Conservation (phyloP, 768 basidiomycete species). For the Boletus sensibilis region DNA sequence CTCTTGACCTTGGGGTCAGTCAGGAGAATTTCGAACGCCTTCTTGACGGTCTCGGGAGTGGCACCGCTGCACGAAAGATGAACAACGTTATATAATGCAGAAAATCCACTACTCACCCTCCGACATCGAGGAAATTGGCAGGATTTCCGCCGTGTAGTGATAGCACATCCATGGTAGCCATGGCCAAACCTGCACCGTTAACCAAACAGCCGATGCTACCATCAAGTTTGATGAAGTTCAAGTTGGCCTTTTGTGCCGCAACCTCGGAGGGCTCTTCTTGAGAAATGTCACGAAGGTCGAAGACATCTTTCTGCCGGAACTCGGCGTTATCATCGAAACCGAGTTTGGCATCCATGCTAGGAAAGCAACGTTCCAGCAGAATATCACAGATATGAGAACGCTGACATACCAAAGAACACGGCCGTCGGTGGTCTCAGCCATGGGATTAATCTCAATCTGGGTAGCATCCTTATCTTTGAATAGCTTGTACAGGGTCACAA, state of each 20-base stretch:
- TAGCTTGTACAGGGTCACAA: conserved; percentile 90
- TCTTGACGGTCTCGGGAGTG: conserved; percentile 99
- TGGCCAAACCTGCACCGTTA: conserved; percentile 97
- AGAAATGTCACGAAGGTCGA: conserved; percentile 82
- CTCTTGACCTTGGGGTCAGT: conserved; percentile 91
- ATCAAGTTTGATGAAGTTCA: conserved; percentile 99
- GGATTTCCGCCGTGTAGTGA: conserved; percentile 94
- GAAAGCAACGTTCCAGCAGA: conserved; percentile 1
- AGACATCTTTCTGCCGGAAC: conserved; percentile 92
- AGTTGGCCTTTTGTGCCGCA: conserved; percentile 91
- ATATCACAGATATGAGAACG: neutral
- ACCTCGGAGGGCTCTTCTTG: conserved; percentile 99
- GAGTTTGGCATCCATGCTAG: conserved; percentile 99
- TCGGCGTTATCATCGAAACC: conserved; percentile 99
- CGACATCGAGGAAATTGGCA: conserved; percentile 98
- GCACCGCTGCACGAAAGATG: conserved; percentile 64
- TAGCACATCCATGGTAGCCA: conserved; percentile 99
- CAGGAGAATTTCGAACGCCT: conserved; percentile 94
- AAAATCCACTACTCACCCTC: conserved; percentile 58
- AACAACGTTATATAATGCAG: neutral
- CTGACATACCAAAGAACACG: conserved; percentile 85
- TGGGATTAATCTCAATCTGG: conserved; percentile 98
- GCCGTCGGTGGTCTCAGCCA: conserved; percentile 90
- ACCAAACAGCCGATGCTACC: conserved; percentile 96
- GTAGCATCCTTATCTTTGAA: conserved; percentile 99